Evolutionary conservation across 2,329 filamentous ascomycete species (phyloP).

Genomic region (Botrytis fabae): DNA sequence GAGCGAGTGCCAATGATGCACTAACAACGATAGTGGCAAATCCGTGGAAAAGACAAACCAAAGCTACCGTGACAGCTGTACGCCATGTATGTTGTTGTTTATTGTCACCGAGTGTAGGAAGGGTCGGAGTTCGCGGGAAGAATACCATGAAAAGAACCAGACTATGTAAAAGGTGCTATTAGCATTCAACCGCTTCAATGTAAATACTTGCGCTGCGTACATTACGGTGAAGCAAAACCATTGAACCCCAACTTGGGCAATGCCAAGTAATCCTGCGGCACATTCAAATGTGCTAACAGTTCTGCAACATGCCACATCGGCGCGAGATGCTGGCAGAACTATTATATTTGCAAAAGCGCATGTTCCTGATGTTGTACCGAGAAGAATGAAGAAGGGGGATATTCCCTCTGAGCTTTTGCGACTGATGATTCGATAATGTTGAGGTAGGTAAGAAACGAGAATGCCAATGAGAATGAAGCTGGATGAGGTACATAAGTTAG

Average conservation of each 20-base stretch:
- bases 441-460: constrained; percentile 88
- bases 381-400: constrained; percentile 89
- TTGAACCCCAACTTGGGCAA: constrained; percentile 87
- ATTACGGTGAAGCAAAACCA: constrained; percentile 91
- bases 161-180: constrained; percentile 49
- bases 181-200: constrained; percentile 10
- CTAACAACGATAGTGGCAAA: constrained; percentile 69
- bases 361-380: constrained; percentile 89
- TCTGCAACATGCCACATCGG: constrained; percentile 83
- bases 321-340: constrained; percentile 76
- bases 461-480: constrained; percentile 79
- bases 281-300: constrained; percentile 81
- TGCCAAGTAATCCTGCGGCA: constrained; percentile 79
- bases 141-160: constrained; percentile 93
- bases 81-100: constrained; percentile 66
- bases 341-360: constrained; percentile 92
- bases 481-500: constrained; percentile 18
- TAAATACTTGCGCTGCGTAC: constrained; percentile 51
- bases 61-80: constrained; percentile 74
- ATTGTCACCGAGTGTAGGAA: constrained; percentile 37
- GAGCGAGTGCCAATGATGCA: constrained; percentile 63
- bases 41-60: constrained; percentile 72
- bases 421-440: constrained; percentile 87
- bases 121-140: constrained; percentile 67
- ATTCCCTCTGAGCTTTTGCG: constrained; percentile 89